phyloP scores from a whole-genome alignment of 225 moss, liverwort and hornwort genomes.

The Climacium dendroides region DNA sequence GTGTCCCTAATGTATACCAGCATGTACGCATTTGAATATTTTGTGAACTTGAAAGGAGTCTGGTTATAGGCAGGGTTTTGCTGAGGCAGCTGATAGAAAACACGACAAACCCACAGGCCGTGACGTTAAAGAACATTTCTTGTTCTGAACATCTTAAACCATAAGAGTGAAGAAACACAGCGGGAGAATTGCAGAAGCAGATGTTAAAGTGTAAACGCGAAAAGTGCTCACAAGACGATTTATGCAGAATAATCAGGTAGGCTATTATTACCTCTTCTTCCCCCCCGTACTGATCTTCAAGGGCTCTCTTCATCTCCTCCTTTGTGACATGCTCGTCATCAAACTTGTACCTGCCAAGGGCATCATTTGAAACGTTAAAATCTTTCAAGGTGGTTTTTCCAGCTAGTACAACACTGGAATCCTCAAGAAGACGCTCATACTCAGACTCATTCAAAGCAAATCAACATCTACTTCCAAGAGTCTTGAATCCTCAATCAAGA shows the following conservation, averaged over 20 bases:
- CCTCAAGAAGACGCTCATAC: not conserved
- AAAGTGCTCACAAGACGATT: not conserved
- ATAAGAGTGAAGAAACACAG: not conserved
- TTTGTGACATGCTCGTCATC: conserved; percentile 98
- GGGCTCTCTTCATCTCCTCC: conserved; percentile 82
- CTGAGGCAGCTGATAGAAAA: conserved; percentile 67
- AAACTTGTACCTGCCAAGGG: conserved; percentile 69
- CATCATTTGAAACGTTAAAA: not conserved
- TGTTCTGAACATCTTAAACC: not conserved
- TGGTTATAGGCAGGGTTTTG: conserved; percentile 94
- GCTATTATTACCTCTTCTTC: conserved; percentile 66
- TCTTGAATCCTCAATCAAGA: not conserved
- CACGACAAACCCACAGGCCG: not conserved
- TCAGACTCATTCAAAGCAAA: not conserved
- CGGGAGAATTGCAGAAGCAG: not conserved
- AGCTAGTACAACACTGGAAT: not conserved
- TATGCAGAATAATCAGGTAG: not conserved
- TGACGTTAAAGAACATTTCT: not conserved
- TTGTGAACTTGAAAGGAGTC: conserved; percentile 97
- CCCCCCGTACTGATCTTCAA: conserved; percentile 98
- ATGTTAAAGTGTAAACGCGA: not conserved
- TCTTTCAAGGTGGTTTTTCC: not conserved
- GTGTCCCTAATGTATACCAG: conserved; percentile 91
- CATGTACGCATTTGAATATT: conserved; percentile 97
- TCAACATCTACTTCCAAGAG: not conserved